Evolutionary conservation across 2,329 filamentous ascomycete species (phyloP).

Genomic region (Blumeria hordei): DNA sequence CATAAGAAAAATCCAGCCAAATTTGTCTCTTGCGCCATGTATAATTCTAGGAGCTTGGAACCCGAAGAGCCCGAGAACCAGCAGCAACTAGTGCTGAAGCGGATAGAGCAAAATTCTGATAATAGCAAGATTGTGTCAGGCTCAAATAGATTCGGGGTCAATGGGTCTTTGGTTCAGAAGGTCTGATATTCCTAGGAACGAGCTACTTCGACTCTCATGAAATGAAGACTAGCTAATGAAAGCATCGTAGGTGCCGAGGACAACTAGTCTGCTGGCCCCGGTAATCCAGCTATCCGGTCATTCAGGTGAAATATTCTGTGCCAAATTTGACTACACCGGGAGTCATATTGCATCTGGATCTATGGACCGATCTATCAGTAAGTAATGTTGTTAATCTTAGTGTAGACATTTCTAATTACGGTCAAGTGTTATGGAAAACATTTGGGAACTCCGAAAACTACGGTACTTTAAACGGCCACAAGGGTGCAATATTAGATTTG

Average conservation of each 20-base stretch:
- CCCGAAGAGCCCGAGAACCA: too few species aligned
- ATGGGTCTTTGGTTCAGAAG: too few species aligned
- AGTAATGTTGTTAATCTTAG: slow-evolving; percentile 13
- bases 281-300: slow-evolving; percentile 80
- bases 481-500: slow-evolving; percentile 71
- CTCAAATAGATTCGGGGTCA: too few species aligned
- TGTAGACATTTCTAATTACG: slow-evolving; percentile 7
- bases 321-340: slow-evolving; percentile 72
- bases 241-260: slow-evolving; percentile 39
- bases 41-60: too few species aligned
- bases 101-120: too few species aligned
- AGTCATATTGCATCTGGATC: slow-evolving; percentile 80
- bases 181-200: too few species aligned
- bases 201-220: too few species aligned
- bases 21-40: too few species aligned
- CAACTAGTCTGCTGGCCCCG: slow-evolving; percentile 64
- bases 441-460: slow-evolving; percentile 91
- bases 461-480: slow-evolving; percentile 67
- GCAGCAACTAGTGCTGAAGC: too few species aligned
- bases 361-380: slow-evolving; percentile 81
- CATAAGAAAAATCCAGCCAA: too few species aligned
- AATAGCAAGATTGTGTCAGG: too few species aligned
- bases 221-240: too few species aligned
- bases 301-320: slow-evolving; percentile 71
- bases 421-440: slow-evolving; percentile 70